Evolutionary conservation across 768 basidiomycete species (phyloP), one percentile per base, ranked within the genome.

Genomic region (Mycena indigotica): DNA sequence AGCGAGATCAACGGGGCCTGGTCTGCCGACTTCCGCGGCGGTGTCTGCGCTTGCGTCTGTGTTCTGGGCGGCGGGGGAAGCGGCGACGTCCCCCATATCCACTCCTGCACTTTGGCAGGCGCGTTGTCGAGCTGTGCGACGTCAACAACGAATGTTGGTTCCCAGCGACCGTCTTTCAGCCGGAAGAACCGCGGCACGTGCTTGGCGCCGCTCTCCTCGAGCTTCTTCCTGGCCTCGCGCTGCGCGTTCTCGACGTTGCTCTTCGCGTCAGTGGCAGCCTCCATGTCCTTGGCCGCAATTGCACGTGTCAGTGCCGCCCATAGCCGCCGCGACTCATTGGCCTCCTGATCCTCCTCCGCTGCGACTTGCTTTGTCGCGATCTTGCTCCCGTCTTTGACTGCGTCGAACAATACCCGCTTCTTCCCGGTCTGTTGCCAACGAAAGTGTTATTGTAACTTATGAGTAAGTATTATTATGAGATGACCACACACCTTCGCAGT

Each of bases 221-320:
- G 79, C 69, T 76, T 75, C 67, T 80, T 84, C 35, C 92, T 85
- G 54, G 82, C 72, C 65, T 97, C 94, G 48, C 97, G 81, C 74
- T 98, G 95, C 24, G 86, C 86, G 62, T 96, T 94, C 75, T 99
- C 97, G 1, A 99, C 91, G 13, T 81, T 80, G 2, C 84, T 84
- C 79, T 99, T 99, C 48, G 93, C 92, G 25, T 83, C 83, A 3
- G 95, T 97, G 23, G 97, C 97, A 12, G 84, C 87, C 65, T 95
- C 93, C 93, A 98, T 96, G 70, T 99, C 94, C 67, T 89, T 92
- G 28, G 78, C 78, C 28, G 80, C 70, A 72, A 99, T 98, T 19
- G 96, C 97, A 17, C 80, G 75, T 24, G 97, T 98, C 40, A 99
- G 75, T 45, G 85, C 79, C 35, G 77, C 67, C 97, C 97, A 99